These are phyloP conservation scores for Backusella mclennaniae DNA, from an alignment of 192 early-diverging fungal genomes.

Conservation along the genomic window DNA sequence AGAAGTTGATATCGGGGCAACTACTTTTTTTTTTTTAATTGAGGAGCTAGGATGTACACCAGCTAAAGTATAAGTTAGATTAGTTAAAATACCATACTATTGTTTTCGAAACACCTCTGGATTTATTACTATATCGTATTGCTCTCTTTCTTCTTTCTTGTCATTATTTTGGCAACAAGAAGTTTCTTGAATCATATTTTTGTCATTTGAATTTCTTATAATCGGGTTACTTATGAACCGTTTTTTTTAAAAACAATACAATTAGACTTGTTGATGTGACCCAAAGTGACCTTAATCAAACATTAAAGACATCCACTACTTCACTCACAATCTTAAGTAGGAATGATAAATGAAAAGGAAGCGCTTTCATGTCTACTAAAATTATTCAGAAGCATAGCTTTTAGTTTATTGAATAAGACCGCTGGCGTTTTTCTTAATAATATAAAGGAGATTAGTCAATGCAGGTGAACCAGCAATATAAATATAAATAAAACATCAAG, in stretches of 20 bases:
- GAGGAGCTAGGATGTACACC: not conserved
- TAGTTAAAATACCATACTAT: not conserved
- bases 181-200: not conserved
- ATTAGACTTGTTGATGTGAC: not conserved
- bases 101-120: too few relatives aligned
- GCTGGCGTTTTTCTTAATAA: not conserved
- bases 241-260: not conserved
- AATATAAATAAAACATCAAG: not conserved
- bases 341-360: not conserved
- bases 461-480: not conserved
- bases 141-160: not conserved
- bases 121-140: not conserved
- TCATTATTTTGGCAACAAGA: not conserved
- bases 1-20: not conserved
- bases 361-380: not conserved
- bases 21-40: not conserved
- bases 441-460: not conserved
- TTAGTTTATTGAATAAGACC: not conserved
- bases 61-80: not conserved
- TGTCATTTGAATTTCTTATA: not conserved
- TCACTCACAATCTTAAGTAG: not conserved
- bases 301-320: not conserved
- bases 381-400: not conserved
- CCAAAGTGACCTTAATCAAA: not conserved
- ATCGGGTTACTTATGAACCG: not conserved